Evolutionary conservation across 2,329 filamentous ascomycete species (phyloP).

Genomic region (Diaporthe sp.): DNA sequence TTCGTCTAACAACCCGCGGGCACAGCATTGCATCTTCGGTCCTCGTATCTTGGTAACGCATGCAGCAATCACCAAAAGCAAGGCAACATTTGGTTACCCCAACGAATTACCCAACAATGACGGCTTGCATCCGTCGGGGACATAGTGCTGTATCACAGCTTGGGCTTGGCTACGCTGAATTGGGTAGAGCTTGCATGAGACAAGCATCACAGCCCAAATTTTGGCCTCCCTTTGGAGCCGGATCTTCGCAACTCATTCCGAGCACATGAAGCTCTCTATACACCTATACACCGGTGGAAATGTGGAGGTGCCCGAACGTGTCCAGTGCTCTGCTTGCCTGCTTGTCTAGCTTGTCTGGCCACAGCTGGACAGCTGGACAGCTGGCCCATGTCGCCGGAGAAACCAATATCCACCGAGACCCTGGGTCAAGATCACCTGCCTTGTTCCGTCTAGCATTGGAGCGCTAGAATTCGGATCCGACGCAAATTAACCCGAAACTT

Average conservation of each 20-base stretch:
- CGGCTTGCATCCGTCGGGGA: slow-evolving; percentile 10
- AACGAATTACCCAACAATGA: slow-evolving; percentile 1
- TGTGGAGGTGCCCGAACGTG: not conserved
- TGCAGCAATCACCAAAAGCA: not conserved
- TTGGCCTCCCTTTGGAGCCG: slow-evolving; percentile 1
- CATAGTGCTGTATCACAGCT: slow-evolving; percentile 14
- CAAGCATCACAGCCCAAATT: slow-evolving; percentile 18
- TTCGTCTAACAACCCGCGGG: not conserved
- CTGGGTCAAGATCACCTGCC: not conserved
- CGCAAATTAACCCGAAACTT: slow-evolving; percentile 1
- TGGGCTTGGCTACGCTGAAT: slow-evolving; percentile 19
- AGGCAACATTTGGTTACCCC: not conserved
- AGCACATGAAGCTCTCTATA: not conserved
- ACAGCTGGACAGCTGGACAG: not conserved
- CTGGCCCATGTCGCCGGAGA: not conserved
- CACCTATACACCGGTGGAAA: not conserved
- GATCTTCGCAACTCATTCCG: slow-evolving; percentile 20
- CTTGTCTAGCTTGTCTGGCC: not conserved
- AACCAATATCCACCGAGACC: slow-evolving; percentile 16
- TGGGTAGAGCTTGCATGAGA: slow-evolving; percentile 22
- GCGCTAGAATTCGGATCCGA: slow-evolving; percentile 19
- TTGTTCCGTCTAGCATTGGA: slow-evolving; percentile 4
- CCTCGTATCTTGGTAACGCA: slow-evolving; percentile 17
- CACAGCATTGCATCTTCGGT: not conserved
- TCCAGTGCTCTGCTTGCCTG: not conserved